A percentile compares a stretch with the other conserved stretches of the same genome.
Evolutionary conservation across 371 early-diverging fungal genomes (phyloP).

Genomic region (Mortierella sp.): DNA sequence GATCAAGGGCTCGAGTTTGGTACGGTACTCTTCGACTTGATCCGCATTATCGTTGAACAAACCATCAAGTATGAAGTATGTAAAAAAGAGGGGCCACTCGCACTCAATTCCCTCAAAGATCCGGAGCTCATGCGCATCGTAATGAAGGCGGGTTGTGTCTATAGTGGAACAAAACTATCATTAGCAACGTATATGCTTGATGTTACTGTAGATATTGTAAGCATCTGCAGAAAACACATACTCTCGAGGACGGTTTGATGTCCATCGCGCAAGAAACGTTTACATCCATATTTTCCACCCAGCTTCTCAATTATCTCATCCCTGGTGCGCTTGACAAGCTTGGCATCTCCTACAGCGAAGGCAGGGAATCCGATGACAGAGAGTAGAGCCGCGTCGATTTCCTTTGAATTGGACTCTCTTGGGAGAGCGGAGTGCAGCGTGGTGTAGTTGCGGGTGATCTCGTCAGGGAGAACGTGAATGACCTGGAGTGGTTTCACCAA

Average conservation of each 20-base stretch:
- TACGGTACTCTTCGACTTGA: constrained; percentile 79
- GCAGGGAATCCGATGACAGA: constrained; percentile 92
- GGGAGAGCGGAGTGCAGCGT: constrained; percentile 88
- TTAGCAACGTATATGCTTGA: too few relatives aligned
- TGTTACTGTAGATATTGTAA: too few relatives aligned
- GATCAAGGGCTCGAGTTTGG: constrained; percentile 74
- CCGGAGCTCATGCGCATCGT: constrained; percentile 86
- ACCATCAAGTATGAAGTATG: constrained; percentile 89
- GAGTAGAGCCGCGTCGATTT: constrained; percentile 89
- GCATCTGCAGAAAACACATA: too few relatives aligned
- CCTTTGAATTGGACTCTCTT: constrained; percentile 90
- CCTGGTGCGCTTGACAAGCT: constrained; percentile 73
- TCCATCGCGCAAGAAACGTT: constrained; percentile 91
- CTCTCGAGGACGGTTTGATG: constrained; percentile 87
- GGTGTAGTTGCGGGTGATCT: constrained; percentile 86
- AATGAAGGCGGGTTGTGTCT: constrained; percentile 83
- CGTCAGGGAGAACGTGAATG: constrained; percentile 89
- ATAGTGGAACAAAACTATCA: neutral
- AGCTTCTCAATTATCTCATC: constrained; percentile 85
- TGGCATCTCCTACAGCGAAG: constrained; percentile 84
- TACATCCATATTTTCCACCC: constrained; percentile 87
- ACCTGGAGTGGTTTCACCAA: constrained; percentile 54
- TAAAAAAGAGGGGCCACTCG: constrained; percentile 94
- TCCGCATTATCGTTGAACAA: constrained; percentile 75
- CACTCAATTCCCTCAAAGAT: constrained; percentile 91